Evolutionary conservation across 1,284 basidiomycete genomes (phyloP), one percentile per base, ranked within the genome.

Genomic region (Apiotrichum sp.): DNA sequence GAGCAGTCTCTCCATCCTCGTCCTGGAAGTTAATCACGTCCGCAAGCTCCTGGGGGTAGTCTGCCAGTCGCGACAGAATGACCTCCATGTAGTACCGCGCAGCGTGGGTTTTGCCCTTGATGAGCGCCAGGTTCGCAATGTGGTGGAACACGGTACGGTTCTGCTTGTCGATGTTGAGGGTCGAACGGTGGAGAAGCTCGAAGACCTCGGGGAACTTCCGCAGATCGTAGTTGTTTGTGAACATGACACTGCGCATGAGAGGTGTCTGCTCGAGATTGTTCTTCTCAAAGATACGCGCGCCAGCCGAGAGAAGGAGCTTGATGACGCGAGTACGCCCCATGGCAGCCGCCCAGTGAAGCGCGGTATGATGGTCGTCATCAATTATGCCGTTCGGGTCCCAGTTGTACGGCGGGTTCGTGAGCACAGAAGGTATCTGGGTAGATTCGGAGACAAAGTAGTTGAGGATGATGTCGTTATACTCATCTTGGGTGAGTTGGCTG

Each of bases 11-110:
- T 36, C 95, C 95, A 65, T 99, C 96, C 71, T 98, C 93, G 72
- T 98, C 96, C 74, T 96, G 96, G 76, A 98, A 98, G 72, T 99
- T 99, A 77, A 99, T 91, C 50, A 99, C 93, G 71, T 99, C 96
- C 39, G 93, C 91, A 14, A 99, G 80, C 75, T 99, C 96, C 66
- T 89, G 88, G 2, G 95, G 93, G 76, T 92, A 99, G 70, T 97
- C 93, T n/a, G 88, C 81, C 16, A 99, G 81, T 44, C 93, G 84
- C 47, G 81, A 82, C 55, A 98, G 81, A 54, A 98, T 88, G 2
- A 92, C 96, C 78, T 99, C 96, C 89, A 98, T 92, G 77, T 99
- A 98, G 78, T 98, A 99, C 29, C 95, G 84, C 2, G 95, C 91
- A 3, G 96, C 96, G 65, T 98, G 95, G 0, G 92, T 89, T 79